Evolutionary conservation across 2,329 filamentous ascomycete genomes (phyloP).

Genomic region (Fusarium brachygibbosum): DNA sequence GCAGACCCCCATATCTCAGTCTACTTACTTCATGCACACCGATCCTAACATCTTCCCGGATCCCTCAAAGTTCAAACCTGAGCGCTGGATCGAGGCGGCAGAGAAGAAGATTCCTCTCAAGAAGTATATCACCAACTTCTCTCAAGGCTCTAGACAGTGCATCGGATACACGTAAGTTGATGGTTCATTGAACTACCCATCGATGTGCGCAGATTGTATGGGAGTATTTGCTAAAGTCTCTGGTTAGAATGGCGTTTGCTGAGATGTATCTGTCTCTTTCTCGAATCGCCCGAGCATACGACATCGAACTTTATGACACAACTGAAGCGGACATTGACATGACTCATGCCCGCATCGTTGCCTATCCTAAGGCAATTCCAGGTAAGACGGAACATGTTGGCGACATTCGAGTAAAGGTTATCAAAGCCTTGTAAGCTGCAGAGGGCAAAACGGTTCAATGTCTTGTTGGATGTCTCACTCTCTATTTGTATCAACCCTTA

Average conservation of each 20-base stretch:
- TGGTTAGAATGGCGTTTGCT: background rate
- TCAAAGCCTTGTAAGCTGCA: background rate
- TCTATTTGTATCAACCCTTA: background rate
- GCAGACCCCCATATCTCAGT: background rate
- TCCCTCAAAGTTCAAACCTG: background rate
- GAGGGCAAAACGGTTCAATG: too few relatives aligned
- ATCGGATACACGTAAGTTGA: background rate
- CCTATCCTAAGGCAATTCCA: conserved; percentile 1
- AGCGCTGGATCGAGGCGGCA: background rate
- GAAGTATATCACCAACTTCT: conserved; percentile 6
- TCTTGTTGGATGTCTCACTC: background rate
- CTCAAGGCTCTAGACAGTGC: background rate
- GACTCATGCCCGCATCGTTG: conserved; percentile 2
- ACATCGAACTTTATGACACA: background rate
- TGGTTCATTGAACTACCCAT: background rate
- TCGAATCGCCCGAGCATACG: background rate
- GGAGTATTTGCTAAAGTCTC: background rate
- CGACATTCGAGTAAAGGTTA: background rate
- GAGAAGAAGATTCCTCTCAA: background rate
- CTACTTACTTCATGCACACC: background rate
- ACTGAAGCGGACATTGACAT: background rate
- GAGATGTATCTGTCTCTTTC: conserved; percentile 1
- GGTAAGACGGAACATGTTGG: background rate
- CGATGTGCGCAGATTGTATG: accelerated
- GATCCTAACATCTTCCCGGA: background rate